phyloP scores from a whole-genome alignment of 148 eudicot genomes.

The Dianthus caryophyllus region DNA sequence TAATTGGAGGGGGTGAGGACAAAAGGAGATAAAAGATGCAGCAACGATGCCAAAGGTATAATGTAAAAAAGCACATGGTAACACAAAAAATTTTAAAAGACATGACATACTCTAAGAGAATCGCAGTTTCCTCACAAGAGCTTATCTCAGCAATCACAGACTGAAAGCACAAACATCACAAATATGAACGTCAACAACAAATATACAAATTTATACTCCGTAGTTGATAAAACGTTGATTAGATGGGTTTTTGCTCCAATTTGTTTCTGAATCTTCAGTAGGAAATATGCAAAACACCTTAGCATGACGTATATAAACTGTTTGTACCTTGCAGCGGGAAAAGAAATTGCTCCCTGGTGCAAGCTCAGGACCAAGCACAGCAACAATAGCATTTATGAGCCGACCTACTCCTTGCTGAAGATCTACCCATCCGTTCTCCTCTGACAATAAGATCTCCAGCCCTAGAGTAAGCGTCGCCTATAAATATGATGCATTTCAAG shows the following conservation, averaged over 20 bases:
- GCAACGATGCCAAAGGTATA: not conserved
- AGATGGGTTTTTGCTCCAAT: slow-evolving; percentile 4
- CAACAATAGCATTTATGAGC: slow-evolving; percentile 95
- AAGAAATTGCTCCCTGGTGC: slow-evolving; percentile 94
- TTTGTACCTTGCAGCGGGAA: slow-evolving; percentile 91
- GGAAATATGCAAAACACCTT: not conserved
- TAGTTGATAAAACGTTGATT: not conserved
- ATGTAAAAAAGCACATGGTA: not conserved
- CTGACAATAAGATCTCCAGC: slow-evolving; percentile 78
- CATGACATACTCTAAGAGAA: slow-evolving; percentile 80
- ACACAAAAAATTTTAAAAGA: slow-evolving; percentile 11
- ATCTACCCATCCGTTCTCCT: slow-evolving; percentile 89
- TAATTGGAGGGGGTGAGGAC: not conserved
- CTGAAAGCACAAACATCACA: slow-evolving; percentile 40
- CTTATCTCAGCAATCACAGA: slow-evolving; percentile 95
- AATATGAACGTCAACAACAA: slow-evolving; percentile 14
- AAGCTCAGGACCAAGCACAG: slow-evolving; percentile 98
- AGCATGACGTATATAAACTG: not conserved
- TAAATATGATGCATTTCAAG: not conserved
- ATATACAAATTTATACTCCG: slow-evolving; percentile 2
- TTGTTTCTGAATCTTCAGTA: not conserved
- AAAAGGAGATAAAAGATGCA: not conserved
- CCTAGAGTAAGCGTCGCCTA: slow-evolving; percentile 96
- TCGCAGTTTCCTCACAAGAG: slow-evolving; percentile 79
- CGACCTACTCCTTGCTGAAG: slow-evolving; percentile 96